Base-by-base conservation (phyloP, 2,329 filamentous ascomycete genomes). In the Talaromyces atroroseus region DNA sequence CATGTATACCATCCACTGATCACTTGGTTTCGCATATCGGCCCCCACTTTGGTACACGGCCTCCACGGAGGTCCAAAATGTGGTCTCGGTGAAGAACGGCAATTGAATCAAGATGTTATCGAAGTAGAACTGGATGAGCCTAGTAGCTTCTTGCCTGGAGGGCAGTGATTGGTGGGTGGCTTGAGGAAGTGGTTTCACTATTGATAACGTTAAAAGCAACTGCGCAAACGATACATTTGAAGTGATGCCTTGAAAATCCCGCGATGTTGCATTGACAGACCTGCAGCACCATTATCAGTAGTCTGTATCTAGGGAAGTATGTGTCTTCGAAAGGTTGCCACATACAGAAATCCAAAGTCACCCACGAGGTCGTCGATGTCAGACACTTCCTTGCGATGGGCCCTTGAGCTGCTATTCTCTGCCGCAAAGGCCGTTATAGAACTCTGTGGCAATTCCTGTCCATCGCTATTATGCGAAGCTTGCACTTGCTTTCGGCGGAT, bases 361-460 rank as follows among this genome's bases (percentile, higher is more conserved):
- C 92, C 95, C 21, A 96, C 89, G 2, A 97, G 78, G 53, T 94
- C 87, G 72, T 96, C 92, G 54, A 96, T 90, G 69, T 95, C 90
- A 0, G 86, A 88, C 47, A 89, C 88, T 70, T 96, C 92, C 61
- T 79, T 82, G 21, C 78, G 73, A 56, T 80, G 75, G 20, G 77
- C 75, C 10, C 76, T 58, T 20, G 65, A 63, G 21, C 66, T 60
- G 8, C 63, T 56, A 34, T 62, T 66, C 40, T 62, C 59, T 12
- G 65, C 66, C 5, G 68, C 64, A 46, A 63, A 64, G 1, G 70
- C 69, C 10, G 71, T 72, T 55, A 72, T 71, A 24, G 71, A 73
- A 59, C 67, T 67, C 57, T 72, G 67, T 29, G 65, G 68, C 14
- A 66, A 57, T 42, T 66, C 58, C 3, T 65, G 65, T 49, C 63